phyloP scores from a whole-genome alignment of 2,329 filamentous ascomycete species.

The Elsinoe australis region DNA sequence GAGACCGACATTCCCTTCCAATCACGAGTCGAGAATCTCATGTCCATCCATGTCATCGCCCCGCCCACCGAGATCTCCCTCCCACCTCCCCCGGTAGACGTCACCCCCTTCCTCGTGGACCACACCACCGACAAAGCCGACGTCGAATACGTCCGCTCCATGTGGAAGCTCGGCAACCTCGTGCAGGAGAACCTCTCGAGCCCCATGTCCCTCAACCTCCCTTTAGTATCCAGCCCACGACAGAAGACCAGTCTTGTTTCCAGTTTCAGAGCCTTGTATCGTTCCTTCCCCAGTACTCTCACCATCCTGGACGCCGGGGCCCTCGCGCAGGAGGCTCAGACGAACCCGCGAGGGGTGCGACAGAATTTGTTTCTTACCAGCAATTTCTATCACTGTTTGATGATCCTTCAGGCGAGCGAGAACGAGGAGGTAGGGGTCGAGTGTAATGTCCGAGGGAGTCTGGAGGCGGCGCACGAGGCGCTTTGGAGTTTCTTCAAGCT shows the following conservation, averaged over 20 bases:
- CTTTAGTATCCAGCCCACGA: constrained; percentile 59
- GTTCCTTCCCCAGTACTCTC: constrained; percentile 63
- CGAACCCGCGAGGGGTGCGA: constrained; percentile 58
- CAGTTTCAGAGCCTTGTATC: constrained; percentile 63
- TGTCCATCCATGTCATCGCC: constrained; percentile 46
- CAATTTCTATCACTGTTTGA: constrained; percentile 76
- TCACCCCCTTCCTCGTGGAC: constrained; percentile 28
- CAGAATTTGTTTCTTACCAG: constrained; percentile 73
- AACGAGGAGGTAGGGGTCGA: constrained; percentile 47
- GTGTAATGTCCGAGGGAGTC: constrained; percentile 57
- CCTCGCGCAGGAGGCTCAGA: constrained; percentile 50
- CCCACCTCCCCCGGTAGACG: constrained; percentile 23
- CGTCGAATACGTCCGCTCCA: constrained; percentile 58
- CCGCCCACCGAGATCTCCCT: constrained; percentile 32
- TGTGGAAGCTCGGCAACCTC: constrained; percentile 71
- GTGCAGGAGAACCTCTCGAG: constrained; percentile 71
- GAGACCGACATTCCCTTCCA: constrained; percentile 53
- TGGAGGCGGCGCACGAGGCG: constrained; percentile 70
- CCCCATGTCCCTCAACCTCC: constrained; percentile 64
- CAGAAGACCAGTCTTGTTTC: constrained; percentile 63
- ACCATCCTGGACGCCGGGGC: constrained; percentile 58
- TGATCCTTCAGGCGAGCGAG: constrained; percentile 68
- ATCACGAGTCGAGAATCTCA: constrained; percentile 41
- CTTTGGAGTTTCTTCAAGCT: constrained; percentile 68
- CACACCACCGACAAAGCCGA: constrained; percentile 29